Percentiles rank a stretch among this genome's conserved stretches.
Evolutionary conservation across 2,329 filamentous ascomycete species (phyloP).

Genomic region (Cordyceps pruinosa): DNA sequence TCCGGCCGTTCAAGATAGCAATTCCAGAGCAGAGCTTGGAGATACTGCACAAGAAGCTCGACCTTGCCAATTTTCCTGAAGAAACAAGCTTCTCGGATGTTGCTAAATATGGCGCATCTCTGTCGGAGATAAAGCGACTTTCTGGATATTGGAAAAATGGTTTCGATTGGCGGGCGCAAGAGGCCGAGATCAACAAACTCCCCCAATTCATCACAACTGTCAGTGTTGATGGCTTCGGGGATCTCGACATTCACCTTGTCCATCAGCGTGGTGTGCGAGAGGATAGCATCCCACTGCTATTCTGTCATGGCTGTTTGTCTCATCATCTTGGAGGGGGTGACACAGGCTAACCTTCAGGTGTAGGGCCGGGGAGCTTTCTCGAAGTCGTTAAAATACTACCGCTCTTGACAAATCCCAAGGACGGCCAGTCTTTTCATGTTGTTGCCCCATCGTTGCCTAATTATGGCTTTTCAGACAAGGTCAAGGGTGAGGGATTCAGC

Average conservation of each 20-base stretch:
- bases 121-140: constrained; percentile 29
- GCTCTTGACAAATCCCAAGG: constrained; percentile 29
- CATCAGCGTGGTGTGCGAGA: constrained; percentile 45
- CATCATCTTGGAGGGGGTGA: neutral
- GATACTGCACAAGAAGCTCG: neutral
- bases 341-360: neutral
- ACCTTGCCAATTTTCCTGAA: neutral
- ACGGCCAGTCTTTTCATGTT: constrained; percentile 43
- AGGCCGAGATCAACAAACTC: constrained; percentile 51
- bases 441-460: constrained; percentile 52
- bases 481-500: constrained; percentile 24
- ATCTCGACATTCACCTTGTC: constrained; percentile 57
- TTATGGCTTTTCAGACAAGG: constrained; percentile 35
- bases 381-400: constrained; percentile 58
- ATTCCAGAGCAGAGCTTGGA: neutral
- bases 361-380: constrained; percentile 61
- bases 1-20: neutral
- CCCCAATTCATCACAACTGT: constrained; percentile 51
- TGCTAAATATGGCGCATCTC: constrained; percentile 26
- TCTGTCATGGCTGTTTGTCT: constrained; percentile 55
- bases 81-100: constrained; percentile 25
- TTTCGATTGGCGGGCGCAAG: constrained; percentile 58
- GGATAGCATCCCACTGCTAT: constrained; percentile 56
- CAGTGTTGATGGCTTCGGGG: constrained; percentile 49
- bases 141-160: constrained; percentile 32